These are phyloP conservation scores for Chamaenerion angustifolium DNA, from an alignment of 345 rosid species.

Conservation along the genomic window DNA sequence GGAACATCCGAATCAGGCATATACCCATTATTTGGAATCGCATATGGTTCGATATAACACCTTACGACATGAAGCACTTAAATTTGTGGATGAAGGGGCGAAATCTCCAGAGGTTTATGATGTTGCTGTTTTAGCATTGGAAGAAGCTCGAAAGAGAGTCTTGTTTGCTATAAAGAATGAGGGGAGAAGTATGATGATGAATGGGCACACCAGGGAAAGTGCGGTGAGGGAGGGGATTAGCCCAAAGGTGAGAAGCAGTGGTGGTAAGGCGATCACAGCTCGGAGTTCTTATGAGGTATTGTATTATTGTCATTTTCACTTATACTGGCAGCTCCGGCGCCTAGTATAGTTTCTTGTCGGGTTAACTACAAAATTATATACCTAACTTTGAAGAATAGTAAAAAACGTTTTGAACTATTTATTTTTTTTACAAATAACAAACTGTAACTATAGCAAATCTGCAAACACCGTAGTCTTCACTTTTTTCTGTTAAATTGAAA, in stretches of 20 bases:
- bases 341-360: no score
- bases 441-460: no score
- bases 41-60: constrained; percentile 34
- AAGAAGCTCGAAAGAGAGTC: constrained; percentile 33
- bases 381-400: no score
- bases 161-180: constrained; percentile 20
- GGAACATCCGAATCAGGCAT: constrained; percentile 16
- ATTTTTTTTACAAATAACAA: no score
- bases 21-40: constrained; percentile 26
- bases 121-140: constrained; percentile 23
- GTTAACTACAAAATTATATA: no score
- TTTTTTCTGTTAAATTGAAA: no score
- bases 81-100: constrained; percentile 28
- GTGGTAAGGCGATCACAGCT: constrained; percentile 9
- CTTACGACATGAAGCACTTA: constrained; percentile 32
- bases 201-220: constrained; percentile 18
- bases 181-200: constrained; percentile 9
- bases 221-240: constrained; percentile 9
- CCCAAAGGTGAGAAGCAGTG: constrained; percentile 2
- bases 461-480: no score
- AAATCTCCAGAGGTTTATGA: constrained; percentile 19
- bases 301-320: background rate
- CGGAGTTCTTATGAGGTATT: constrained; percentile 21
- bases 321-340: background rate
- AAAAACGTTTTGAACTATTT: no score